phyloP scores from a whole-genome alignment of 345 rosid genomes.

The Ricinus communis region DNA sequence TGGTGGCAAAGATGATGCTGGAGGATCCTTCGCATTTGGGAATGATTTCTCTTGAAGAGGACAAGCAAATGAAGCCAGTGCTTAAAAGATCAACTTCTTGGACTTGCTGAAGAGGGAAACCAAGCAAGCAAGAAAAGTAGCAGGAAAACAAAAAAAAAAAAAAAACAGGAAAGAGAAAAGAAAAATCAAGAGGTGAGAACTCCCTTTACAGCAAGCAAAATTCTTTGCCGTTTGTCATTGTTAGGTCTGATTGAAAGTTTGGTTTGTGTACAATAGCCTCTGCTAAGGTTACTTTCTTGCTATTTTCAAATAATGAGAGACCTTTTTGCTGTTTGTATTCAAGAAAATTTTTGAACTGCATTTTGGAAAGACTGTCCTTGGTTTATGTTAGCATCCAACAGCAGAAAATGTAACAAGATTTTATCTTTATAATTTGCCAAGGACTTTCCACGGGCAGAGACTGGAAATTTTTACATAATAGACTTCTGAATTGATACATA shows the following conservation, averaged over 20 bases:
- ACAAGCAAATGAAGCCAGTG: conserved; percentile 32
- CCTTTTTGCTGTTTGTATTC: conserved; percentile 22
- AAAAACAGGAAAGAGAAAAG: neutral
- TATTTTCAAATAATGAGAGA: conserved; percentile 33
- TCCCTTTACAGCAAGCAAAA: neutral
- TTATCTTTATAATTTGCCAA: too few relatives aligned
- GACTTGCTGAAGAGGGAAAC: conserved; percentile 11
- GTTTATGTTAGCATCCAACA: neutral
- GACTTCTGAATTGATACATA: conserved; percentile 5
- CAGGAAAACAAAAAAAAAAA: neutral
- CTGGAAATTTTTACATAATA: neutral
- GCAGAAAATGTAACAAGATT: neutral
- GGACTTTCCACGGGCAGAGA: conserved; percentile 14
- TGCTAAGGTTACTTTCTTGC: conserved; percentile 35
- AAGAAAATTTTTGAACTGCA: conserved; percentile 5
- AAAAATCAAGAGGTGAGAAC: neutral
- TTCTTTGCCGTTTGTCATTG: conserved; percentile 30
- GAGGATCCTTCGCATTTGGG: conserved; percentile 35
- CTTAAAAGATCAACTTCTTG: conserved; percentile 29
- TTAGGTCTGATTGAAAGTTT: conserved; percentile 21
- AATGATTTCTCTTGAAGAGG: conserved; percentile 32
- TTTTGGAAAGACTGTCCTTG: neutral
- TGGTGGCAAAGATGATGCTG: conserved; percentile 40
- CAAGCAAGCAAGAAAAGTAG: conserved; percentile 3
- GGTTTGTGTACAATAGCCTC: conserved; percentile 36